Evolutionary conservation across 2,329 filamentous ascomycete species (phyloP).

Genomic region (Penicillium italicum): DNA sequence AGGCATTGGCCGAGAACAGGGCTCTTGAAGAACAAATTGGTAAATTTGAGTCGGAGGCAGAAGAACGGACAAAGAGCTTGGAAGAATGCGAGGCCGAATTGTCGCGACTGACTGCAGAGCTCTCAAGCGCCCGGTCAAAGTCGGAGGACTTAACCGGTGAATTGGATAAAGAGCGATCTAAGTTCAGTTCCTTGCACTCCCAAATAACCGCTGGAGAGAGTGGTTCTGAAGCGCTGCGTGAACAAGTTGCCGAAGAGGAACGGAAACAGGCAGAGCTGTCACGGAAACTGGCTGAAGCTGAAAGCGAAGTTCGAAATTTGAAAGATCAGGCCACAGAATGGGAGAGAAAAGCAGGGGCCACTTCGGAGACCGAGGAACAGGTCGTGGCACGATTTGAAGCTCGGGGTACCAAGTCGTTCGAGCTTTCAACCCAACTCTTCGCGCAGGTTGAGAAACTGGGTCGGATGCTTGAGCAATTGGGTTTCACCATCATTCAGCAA

Average conservation of each 20-base stretch:
- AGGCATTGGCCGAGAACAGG: conserved; percentile 63
- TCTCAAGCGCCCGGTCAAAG: conserved; percentile 49
- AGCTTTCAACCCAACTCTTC: conserved; percentile 79
- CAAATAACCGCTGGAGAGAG: conserved; percentile 80
- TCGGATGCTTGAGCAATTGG: conserved; percentile 78
- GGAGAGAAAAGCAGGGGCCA: conserved; percentile 54
- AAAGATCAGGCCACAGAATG: conserved; percentile 70
- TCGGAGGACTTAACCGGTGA: conserved; percentile 48
- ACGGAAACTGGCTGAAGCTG: conserved; percentile 68
- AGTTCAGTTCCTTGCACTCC: conserved; percentile 64
- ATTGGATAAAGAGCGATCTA: conserved; percentile 63
- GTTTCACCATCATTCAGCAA: conserved; percentile 74
- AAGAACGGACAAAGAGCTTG: conserved; percentile 52
- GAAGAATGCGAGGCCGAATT: conserved; percentile 52
- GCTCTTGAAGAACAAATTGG: conserved; percentile 54
- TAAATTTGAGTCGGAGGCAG: conserved; percentile 57
- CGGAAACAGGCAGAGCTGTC: conserved; percentile 63
- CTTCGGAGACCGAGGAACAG: conserved; percentile 33
- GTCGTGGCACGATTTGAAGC: conserved; percentile 59
- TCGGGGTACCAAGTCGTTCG: conserved; percentile 70
- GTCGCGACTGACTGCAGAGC: conserved; percentile 54
- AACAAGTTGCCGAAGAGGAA: conserved; percentile 72
- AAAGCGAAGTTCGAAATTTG: conserved; percentile 69
- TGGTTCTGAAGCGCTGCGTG: conserved; percentile 73
- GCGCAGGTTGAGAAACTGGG: conserved; percentile 79